Evolutionary conservation across 225 moss, liverwort and hornwort species (phyloP).

Genomic region (Asterella californica): DNA sequence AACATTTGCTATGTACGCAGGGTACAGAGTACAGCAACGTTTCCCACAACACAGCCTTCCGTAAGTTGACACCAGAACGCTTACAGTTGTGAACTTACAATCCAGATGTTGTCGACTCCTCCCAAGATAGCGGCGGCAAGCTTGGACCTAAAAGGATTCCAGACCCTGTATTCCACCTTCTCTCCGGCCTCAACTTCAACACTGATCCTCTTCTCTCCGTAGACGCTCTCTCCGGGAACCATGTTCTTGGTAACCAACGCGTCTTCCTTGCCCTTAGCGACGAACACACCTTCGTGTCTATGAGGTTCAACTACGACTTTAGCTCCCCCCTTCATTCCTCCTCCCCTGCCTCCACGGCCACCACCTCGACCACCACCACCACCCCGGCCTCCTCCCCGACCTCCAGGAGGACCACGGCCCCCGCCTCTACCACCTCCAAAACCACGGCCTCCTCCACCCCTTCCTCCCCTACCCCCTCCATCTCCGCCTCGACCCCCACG

Average conservation of each 20-base stretch:
- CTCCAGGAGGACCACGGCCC: constrained; percentile 37
- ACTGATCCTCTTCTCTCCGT: constrained; percentile 89
- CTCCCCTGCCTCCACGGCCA: constrained; percentile 57
- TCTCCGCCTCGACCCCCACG: constrained; percentile 44
- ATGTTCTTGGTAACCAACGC: constrained; percentile 88
- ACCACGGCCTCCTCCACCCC: constrained; percentile 47
- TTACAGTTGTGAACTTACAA: constrained; percentile 39
- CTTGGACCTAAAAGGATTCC: constrained; percentile 96
- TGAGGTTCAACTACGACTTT: constrained; percentile 92
- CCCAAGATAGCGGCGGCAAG: constrained; percentile 91
- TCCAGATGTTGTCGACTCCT: constrained; percentile 94
- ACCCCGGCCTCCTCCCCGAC: constrained; percentile 44
- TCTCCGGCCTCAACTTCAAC: constrained; percentile 55
- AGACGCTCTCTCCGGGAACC: constrained; percentile 81
- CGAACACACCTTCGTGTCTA: constrained; percentile 86
- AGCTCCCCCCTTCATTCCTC: constrained; percentile 87
- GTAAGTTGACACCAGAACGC: too few species aligned
- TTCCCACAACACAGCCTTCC: too few species aligned
- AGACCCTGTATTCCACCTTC: constrained; percentile 87
- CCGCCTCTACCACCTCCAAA: constrained; percentile 47
- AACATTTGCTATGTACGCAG: neutral
- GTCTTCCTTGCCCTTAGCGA: constrained; percentile 90
- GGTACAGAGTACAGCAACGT: too few species aligned
- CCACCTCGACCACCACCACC: constrained; percentile 53
- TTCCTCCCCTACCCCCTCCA: constrained; percentile 44